These are phyloP conservation scores for Globisporangium mamillatum DNA, from an alignment of 352 stramenopile species.

Conservation along the genomic window DNA sequence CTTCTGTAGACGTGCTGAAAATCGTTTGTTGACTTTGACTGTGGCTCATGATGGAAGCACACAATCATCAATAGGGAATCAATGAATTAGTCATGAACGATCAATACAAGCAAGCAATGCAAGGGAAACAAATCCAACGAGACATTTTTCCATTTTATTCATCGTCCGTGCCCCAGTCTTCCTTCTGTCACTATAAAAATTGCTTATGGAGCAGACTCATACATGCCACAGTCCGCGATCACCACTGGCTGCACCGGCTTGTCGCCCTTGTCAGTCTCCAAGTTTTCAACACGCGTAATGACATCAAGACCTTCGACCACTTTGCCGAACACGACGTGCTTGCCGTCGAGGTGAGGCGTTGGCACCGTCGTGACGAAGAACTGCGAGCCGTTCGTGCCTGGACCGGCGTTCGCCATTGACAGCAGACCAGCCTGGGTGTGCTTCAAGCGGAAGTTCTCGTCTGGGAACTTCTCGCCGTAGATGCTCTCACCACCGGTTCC, in stretches of 20 bases:
- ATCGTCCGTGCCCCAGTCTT: background rate
- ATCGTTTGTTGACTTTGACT: background rate
- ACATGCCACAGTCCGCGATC: slow-evolving; percentile 96
- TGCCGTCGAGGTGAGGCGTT: slow-evolving; percentile 96
- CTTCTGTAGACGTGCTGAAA: slow-evolving; percentile 3
- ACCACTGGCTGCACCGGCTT: slow-evolving; percentile 91
- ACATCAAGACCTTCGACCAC: slow-evolving; percentile 91
- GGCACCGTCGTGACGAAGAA: slow-evolving; percentile 95
- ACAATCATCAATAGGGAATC: background rate
- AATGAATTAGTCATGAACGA: background rate
- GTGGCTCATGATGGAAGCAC: background rate
- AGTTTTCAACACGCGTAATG: slow-evolving; percentile 90
- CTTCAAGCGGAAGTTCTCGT: slow-evolving; percentile 98
- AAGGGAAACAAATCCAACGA: background rate
- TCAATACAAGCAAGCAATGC: background rate
- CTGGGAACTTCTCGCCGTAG: slow-evolving; percentile 93
- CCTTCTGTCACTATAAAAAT: background rate
- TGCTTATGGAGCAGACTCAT: slow-evolving; percentile 26
- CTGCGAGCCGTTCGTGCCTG: slow-evolving; percentile 96
- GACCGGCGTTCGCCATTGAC: slow-evolving; percentile 96
- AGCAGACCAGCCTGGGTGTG: slow-evolving; percentile 94
- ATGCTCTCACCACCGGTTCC: slow-evolving; percentile 95
- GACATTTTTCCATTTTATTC: background rate
- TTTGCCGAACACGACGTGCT: slow-evolving; percentile 98
- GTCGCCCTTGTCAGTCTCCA: slow-evolving; percentile 88